phyloP scores from a whole-genome alignment of 2,329 filamentous ascomycete species.

The Parastagonospora avenae region DNA sequence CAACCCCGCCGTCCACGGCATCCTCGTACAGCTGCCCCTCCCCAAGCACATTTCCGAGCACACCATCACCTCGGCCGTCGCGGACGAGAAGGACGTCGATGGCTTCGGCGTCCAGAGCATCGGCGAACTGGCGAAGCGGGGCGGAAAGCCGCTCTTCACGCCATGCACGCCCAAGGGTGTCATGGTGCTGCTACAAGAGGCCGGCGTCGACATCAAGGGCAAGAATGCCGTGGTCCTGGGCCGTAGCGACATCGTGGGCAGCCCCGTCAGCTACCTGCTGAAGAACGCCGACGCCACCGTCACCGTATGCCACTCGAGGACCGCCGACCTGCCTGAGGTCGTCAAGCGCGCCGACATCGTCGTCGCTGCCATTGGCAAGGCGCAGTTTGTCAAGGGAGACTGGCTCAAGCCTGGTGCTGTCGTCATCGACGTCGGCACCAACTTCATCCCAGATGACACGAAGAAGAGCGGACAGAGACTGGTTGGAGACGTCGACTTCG shows the following conservation, averaged over 20 bases:
- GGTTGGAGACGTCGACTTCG: constrained; percentile 94
- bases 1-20: constrained; percentile 83
- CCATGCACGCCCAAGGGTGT: constrained; percentile 97
- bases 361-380: constrained; percentile 86
- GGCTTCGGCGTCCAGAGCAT: constrained; percentile 95
- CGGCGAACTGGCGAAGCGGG: constrained; percentile 94
- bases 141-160: constrained; percentile 84
- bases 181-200: constrained; percentile 87
- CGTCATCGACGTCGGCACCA: constrained; percentile 96
- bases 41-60: constrained; percentile 91
- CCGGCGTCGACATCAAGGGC: constrained; percentile 80
- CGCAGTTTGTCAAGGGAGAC: constrained; percentile 88
- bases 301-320: constrained; percentile 93
- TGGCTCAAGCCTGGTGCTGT: constrained; percentile 96
- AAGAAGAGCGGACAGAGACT: constrained; percentile 93
- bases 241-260: constrained; percentile 95
- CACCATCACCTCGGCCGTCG: constrained; percentile 83
- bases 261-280: constrained; percentile 92
- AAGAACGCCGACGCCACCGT: constrained; percentile 97
- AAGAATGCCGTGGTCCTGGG: constrained; percentile 96
- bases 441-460: constrained; percentile 85
- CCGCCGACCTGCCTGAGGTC: constrained; percentile 71
- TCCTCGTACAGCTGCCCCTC: constrained; percentile 91
- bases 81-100: constrained; percentile 96
- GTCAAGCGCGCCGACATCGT: constrained; percentile 87